Conservation (phyloP, 2,329 filamentous ascomycete genomes). For the Xylaria sp. region DNA sequence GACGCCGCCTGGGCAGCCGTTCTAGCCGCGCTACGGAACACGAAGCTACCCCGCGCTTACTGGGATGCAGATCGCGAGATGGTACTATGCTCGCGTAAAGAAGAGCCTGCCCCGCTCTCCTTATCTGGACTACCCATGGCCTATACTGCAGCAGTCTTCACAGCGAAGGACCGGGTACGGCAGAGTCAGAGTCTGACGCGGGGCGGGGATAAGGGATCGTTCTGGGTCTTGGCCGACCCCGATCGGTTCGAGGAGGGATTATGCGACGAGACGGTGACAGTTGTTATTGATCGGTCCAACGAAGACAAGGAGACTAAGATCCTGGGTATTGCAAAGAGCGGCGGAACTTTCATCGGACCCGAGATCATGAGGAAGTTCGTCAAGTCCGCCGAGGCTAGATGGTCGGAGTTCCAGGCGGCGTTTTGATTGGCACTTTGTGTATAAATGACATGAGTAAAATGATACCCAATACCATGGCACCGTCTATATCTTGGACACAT, state of each 20-base stretch:
- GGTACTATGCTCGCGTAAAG: slow-evolving; percentile 63
- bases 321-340: slow-evolving; percentile 73
- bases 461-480: slow-evolving; percentile 11
- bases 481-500: not conserved
- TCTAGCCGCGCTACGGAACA: slow-evolving; percentile 73
- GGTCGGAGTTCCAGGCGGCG: slow-evolving; percentile 47
- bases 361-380: slow-evolving; percentile 57
- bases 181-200: slow-evolving; percentile 34
- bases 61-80: slow-evolving; percentile 80
- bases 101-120: slow-evolving; percentile 50
- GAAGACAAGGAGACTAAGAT: slow-evolving; percentile 51
- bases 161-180: slow-evolving; percentile 51
- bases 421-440: slow-evolving; percentile 10
- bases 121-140: slow-evolving; percentile 67
- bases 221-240: slow-evolving; percentile 81
- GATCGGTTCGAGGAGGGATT: slow-evolving; percentile 85
- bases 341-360: slow-evolving; percentile 65
- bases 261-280: slow-evolving; percentile 74
- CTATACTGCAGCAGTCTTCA: slow-evolving; percentile 74
- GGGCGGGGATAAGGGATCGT: slow-evolving; percentile 37
- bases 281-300: slow-evolving; percentile 63
- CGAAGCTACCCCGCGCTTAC: slow-evolving; percentile 68
- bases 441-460: slow-evolving; percentile 13
- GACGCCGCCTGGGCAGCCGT: slow-evolving; percentile 86
- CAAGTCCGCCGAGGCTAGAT: slow-evolving; percentile 56